Base-by-base conservation (phyloP, 169 alveolate species). In the Plasmodium fragile region DNA sequence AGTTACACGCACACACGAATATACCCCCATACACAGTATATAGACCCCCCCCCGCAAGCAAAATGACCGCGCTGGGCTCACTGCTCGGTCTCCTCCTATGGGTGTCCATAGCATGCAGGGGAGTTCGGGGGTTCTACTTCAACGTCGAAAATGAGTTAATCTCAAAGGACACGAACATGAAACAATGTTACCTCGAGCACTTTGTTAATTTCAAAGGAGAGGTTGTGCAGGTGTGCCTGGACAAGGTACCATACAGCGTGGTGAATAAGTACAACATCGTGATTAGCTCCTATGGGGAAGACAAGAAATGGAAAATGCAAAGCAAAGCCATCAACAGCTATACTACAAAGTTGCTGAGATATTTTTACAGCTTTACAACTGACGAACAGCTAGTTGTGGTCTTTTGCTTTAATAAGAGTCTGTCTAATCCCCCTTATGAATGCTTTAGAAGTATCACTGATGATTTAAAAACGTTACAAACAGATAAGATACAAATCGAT, bases 341-440 rank as follows among this genome's bases (percentile, higher is more conserved):
- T 75, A 84, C 93, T 41, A 7, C 5, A 7, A 84, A 28, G 53
- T 16, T 45, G 10, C 25, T 73, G 5, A 30, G 25, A 75, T 73
- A 84, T 84, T 84, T 84, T n/a, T 84, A 84, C 43, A 72, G 41
- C n/a, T 84, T 84, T 53, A 34, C 69, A 73, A 84, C 8, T 49
- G 43, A 49, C 6, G 53, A 84, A n/a, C 39, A 53, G 43, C 25
- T 84, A 13, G 45, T 75, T 1, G 65, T 84, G 13, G 32, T 84
- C 4, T 84, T 45, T 18, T 84, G 93, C 28, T 84, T 72, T 52
- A 84, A 77, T 69, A 84, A 72, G 32, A 16, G 0, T 32, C 30
- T 72, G 2, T 28, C 25, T 18, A 43, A 4, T 3, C 18, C 69
- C 1, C 85, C 93, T 1, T 84, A 75, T 45, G 85, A 84, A 75